Evolutionary conservation across 2,329 filamentous ascomycete genomes (phyloP).

Genomic region (Paracoccidioides lutzii): DNA sequence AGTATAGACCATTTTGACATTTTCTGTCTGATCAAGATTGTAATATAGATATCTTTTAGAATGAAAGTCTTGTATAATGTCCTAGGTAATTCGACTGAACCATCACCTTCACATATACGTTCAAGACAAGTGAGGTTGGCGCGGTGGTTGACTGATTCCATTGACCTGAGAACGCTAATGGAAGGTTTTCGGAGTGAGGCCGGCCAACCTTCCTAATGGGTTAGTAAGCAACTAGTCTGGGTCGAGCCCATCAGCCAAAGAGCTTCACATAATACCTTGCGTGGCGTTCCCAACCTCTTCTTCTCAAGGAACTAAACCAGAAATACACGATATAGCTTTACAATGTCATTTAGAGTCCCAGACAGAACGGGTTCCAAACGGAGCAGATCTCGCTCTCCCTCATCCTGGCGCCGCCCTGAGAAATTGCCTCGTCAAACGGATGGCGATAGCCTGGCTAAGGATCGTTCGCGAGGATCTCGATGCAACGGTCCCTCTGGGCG

Average conservation of each 20-base stretch:
- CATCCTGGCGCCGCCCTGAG: slow-evolving; percentile 27
- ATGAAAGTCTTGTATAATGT: not conserved
- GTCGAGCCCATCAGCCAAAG: not conserved
- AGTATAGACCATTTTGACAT: slow-evolving; percentile 24
- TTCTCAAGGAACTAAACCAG: not conserved
- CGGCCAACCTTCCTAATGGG: slow-evolving; percentile 3
- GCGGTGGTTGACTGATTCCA: not conserved
- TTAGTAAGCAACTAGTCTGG: not conserved
- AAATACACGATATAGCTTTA: not conserved
- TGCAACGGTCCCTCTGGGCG: slow-evolving; percentile 13
- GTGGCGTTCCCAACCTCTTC: not conserved
- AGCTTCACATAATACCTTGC: too few relatives aligned
- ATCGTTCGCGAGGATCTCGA: slow-evolving; percentile 14
- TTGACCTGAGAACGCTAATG: too few relatives aligned
- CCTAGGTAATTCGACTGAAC: not conserved
- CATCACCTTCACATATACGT: not conserved
- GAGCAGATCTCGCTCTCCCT: slow-evolving; percentile 31
- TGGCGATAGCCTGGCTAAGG: slow-evolving; percentile 9
- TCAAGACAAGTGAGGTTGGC: not conserved
- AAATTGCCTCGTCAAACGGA: slow-evolving; percentile 25
- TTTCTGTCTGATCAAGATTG: not conserved
- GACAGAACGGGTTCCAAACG: slow-evolving; percentile 26
- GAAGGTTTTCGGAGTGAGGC: slow-evolving; percentile 1
- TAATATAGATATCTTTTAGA: not conserved
- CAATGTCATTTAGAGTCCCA: slow-evolving; percentile 23